Evolutionary conservation across 192 early-diverging fungal genomes (phyloP).

Genomic region (Chytriomyces hyalinus): DNA sequence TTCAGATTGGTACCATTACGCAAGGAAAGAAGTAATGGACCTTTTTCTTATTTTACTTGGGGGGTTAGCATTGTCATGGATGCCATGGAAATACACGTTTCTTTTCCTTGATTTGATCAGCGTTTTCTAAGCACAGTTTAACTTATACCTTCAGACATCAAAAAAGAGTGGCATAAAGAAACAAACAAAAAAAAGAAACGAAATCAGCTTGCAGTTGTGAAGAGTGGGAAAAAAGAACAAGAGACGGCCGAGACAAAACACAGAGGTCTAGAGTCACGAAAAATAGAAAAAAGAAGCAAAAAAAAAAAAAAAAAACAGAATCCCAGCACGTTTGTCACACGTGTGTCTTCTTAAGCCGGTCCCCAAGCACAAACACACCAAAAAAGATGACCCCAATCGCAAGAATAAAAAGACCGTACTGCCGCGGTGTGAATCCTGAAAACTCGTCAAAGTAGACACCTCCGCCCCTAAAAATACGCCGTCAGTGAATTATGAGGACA

Average conservation of each 20-base stretch:
- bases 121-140: no score
- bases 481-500: background rate
- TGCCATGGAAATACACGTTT: no score
- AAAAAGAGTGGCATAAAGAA: no score
- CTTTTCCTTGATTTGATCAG: background rate
- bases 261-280: background rate
- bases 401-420: constrained; percentile 70
- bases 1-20: constrained; percentile 42
- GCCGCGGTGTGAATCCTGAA: constrained; percentile 60
- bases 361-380: constrained; percentile 71
- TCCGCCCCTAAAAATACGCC: constrained; percentile 54
- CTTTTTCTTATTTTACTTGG: background rate
- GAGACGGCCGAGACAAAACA: no score
- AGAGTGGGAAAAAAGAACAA: no score
- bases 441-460: constrained; percentile 85
- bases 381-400: constrained; percentile 75
- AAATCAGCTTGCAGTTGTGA: no score
- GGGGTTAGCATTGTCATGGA: background rate
- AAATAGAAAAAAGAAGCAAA: background rate
- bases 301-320: background rate
- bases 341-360: constrained; percentile 55
- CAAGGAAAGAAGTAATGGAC: constrained; percentile 28
- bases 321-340: background rate
- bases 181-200: no score
- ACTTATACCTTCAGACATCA: no score